Percentiles rank a stretch among this genome's conserved stretches.
Evolutionary conservation across 192 early-diverging fungal genomes (phyloP).

Genomic region (Gonapodya sp.): DNA sequence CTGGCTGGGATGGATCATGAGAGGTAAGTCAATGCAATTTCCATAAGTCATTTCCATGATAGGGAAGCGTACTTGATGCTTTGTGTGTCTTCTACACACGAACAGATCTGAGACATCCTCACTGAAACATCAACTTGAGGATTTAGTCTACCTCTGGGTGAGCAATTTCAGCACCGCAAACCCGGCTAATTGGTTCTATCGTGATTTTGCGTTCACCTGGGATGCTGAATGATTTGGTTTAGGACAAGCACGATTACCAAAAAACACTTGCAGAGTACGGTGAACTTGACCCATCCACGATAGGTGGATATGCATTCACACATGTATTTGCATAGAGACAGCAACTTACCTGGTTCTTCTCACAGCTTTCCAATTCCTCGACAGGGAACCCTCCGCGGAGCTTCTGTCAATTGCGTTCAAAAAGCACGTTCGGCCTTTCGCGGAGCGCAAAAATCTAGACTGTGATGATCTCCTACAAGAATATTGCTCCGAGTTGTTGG

Average conservation of each 20-base stretch:
- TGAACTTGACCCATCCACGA: slow-evolving; percentile 27
- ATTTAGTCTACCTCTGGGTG: slow-evolving; percentile 42
- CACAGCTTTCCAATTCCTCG: slow-evolving; percentile 45
- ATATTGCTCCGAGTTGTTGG: slow-evolving; percentile 52
- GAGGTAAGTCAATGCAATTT: too few relatives aligned
- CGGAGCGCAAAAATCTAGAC: slow-evolving; percentile 36
- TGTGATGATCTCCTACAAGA: slow-evolving; percentile 35
- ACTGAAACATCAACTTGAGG: slow-evolving; percentile 41
- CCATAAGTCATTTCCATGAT: too few relatives aligned
- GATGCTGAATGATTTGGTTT: too few relatives aligned
- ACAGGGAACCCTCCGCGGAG: slow-evolving; percentile 50
- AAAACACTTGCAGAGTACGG: slow-evolving; percentile 42
- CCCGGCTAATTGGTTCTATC: too few relatives aligned
- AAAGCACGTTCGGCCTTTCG: slow-evolving; percentile 47
- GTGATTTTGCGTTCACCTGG: too few relatives aligned
- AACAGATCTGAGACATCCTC: slow-evolving; percentile 16
- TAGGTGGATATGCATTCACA: slow-evolving; percentile 18
- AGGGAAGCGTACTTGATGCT: too few relatives aligned
- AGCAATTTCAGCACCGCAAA: slow-evolving; percentile 2
- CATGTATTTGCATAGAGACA: slow-evolving; percentile 6
- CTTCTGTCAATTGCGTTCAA: slow-evolving; percentile 38
- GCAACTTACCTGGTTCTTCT: slow-evolving; percentile 9
- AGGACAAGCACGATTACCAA: slow-evolving; percentile 30
- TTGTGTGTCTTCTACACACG: too few relatives aligned
- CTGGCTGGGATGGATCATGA: too few relatives aligned